phyloP scores from a whole-genome alignment of 1,139 yeast genomes.

The Hyphopichia burtonii region DNA sequence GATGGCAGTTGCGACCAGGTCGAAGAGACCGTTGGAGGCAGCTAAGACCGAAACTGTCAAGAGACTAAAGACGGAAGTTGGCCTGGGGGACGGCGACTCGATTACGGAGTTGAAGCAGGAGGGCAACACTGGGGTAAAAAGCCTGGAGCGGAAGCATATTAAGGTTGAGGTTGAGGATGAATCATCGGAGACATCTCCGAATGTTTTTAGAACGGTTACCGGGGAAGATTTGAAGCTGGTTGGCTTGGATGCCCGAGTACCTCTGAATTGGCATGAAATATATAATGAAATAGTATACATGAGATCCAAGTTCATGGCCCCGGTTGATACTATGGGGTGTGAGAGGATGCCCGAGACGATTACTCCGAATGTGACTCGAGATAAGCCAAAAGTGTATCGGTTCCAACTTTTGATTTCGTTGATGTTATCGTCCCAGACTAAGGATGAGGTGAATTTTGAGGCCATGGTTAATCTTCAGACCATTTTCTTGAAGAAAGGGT shows the following conservation, averaged over 20 bases:
- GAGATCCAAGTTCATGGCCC: constrained; percentile 65
- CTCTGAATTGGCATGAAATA: constrained; percentile 52
- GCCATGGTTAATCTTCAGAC: constrained; percentile 66
- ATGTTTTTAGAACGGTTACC: constrained; percentile 4
- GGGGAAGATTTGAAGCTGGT: constrained; percentile 1
- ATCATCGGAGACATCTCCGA: constrained; percentile 3
- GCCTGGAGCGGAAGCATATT: not conserved
- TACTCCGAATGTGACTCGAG: constrained; percentile 23
- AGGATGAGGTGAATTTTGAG: constrained; percentile 77
- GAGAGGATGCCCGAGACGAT: constrained; percentile 63
- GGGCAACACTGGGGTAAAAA: not conserved
- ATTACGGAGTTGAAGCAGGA: not conserved
- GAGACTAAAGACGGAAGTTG: not conserved
- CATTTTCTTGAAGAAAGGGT: constrained; percentile 34
- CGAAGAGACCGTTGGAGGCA: not conserved
- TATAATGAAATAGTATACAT: constrained; percentile 63
- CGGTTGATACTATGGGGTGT: constrained; percentile 90
- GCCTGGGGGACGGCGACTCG: not conserved
- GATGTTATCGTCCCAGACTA: constrained; percentile 90
- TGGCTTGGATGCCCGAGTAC: constrained; percentile 16
- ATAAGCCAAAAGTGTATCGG: constrained; percentile 48
- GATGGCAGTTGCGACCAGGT: not conserved
- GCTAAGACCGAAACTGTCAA: not conserved
- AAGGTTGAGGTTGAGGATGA: constrained; percentile 1
- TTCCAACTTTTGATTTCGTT: constrained; percentile 76